Evolutionary conservation across 2,329 filamentous ascomycete genomes (phyloP), one percentile per base, ranked within the genome.

Genomic region (Knufia fluminis): DNA sequence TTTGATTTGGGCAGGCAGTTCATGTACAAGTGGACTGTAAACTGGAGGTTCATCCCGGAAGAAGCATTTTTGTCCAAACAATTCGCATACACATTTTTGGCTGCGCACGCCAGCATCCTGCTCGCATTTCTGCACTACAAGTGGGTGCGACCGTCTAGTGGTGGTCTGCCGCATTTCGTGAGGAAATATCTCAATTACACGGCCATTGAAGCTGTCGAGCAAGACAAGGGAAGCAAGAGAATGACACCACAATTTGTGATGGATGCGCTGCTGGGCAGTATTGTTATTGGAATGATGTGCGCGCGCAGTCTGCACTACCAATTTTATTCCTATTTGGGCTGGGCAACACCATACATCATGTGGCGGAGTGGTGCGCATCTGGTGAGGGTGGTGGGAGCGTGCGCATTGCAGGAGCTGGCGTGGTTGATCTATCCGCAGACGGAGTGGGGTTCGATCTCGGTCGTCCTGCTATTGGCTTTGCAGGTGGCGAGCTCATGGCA

Each of bases 1-100:
- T 98, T 98, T 63, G 89, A 98, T 69, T 76, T 98, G 51, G 89
- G 86, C 41, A 78, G 92, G 48, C 81, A 87, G 59, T 98, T 98
- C 69, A 76, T 95, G 60, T 97, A 91, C 74, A 89, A 91, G 68
- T 98, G 92, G 92, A 98, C 92, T 0, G 92, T 98, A 58, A 98
- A 98, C 67, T 98, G 92, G 92, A 82, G 90, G 48, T 97, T 97
- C 64, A 69, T 96, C n/a, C 83, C 85, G 14, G 89, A 96, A 67
- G 78, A 85, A 4, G 67, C 71, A 0, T 98, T 98, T 60, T 75
- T 94, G 41, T 84, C 80, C 57, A 77, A 71, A 52, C 64, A 70
- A 1, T 94, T 95, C 63, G 79, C 88, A 22, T 59, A 83, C 16
- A 66, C 69, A 12, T 74, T 96, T 45, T 72, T 95, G 22, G 72